Evolutionary conservation across 1,139 yeast genomes (phyloP), one percentile per base, ranked within the genome.

Genomic region (Suhomyces wounanorum): DNA sequence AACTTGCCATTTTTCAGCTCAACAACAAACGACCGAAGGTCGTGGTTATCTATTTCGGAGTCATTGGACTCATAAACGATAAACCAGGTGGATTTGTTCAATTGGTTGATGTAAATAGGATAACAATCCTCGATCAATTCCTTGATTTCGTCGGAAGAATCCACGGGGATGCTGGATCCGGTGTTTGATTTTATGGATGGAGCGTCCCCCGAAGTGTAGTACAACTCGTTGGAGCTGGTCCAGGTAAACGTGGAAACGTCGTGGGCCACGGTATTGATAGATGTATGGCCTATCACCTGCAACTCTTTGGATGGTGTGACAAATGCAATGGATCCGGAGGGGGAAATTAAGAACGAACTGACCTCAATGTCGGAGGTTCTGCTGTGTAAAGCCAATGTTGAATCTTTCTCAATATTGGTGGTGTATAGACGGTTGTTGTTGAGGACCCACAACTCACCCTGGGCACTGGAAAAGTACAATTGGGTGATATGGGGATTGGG

Each of bases 41-140:
- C 60, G 37, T 63, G 69, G 43, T 60, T 62, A 30, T 65, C 68
- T 25, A 61, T 51, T 28, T 60, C 65, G 9, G 62, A 58, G 9
- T 61, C 66, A 8, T 49, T 45, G 8, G 60, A 55, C 17, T 59
- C 61, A 23, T 62, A 70, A 3, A 65, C 65, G 3, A 63, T 66
- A 14, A 71, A 54, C 54, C 63, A 67, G 9, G 37, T 40, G 18
- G 46, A 17, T 2, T 35, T 18, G 7, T 43, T 50, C 39, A 53
- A 42, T 13, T 40, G 48, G 8, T 51, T 44, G 37, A 55, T 43
- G 36, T 43, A 50, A 3, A 56, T 30, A 10, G 56, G 51, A 23
- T 40, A 26, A 31, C 44, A 52, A 3, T 47, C 44, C 16, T 9
- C 38, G 16, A 31, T 39, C 23, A 40, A 42, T 2, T 46, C 46